Conservation (phyloP, 2,329 filamentous ascomycete genomes). For the Ophiocordyceps camponoti-rufipedis region DNA sequence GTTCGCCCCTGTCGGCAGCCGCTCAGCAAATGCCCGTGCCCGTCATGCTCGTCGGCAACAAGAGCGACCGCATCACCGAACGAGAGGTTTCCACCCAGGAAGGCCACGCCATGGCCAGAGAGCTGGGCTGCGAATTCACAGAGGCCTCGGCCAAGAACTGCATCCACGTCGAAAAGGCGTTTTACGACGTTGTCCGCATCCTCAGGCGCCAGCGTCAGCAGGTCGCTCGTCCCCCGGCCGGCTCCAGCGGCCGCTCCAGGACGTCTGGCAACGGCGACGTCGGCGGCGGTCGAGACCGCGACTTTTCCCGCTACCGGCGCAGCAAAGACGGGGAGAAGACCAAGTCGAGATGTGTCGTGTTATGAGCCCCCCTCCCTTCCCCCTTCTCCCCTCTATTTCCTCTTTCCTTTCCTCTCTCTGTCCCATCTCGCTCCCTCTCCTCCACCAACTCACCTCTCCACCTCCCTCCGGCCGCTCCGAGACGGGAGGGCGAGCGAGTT, state of each 20-base stretch:
- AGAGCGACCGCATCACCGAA: constrained; percentile 91
- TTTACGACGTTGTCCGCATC: constrained; percentile 91
- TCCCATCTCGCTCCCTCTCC: background rate
- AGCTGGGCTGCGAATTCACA: constrained; percentile 89
- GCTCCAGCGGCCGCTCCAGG: constrained; percentile 18
- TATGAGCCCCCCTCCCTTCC: constrained; percentile 13
- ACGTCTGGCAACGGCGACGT: constrained; percentile 16
- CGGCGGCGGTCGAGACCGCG: constrained; percentile 12
- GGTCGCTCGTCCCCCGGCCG: constrained; percentile 19
- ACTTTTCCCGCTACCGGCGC: constrained; percentile 12
- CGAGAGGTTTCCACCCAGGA: constrained; percentile 94
- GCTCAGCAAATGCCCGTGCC: constrained; percentile 54
- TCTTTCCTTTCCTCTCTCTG: background rate
- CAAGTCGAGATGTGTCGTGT: constrained; percentile 19
- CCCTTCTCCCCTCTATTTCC: background rate
- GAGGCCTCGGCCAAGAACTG: constrained; percentile 96
- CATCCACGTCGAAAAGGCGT: constrained; percentile 95
- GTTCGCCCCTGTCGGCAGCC: constrained; percentile 48
- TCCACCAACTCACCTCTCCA: background rate
- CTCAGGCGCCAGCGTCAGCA: constrained; percentile 65
- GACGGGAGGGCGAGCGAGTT: too few relatives aligned
- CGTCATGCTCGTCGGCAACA: constrained; percentile 97
- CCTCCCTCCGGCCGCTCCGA: too few relatives aligned
- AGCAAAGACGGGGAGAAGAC: constrained; percentile 17
- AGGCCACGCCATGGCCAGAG: constrained; percentile 75